phyloP scores from a whole-genome alignment of 257 asterid genomes.

The Fraxinus cuspidata region DNA sequence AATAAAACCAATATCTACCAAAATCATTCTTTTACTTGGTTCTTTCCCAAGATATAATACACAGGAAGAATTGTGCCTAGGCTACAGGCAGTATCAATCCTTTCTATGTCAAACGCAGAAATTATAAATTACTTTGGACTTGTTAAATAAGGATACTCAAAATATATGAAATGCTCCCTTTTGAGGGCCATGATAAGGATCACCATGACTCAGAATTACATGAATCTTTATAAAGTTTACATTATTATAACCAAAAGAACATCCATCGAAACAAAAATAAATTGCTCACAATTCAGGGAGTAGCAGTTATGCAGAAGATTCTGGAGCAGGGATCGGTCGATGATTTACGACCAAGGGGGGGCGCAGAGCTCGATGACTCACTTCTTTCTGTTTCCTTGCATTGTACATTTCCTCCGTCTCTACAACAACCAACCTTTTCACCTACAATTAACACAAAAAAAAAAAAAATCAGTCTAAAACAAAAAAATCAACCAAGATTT shows the following conservation, averaged over 20 bases:
- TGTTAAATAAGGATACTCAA: not conserved
- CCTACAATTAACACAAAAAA: conserved; percentile 24
- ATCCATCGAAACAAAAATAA: not conserved
- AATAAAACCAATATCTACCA: not conserved
- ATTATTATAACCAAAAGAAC: not conserved
- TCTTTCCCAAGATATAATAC: not conserved
- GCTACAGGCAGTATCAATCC: not conserved
- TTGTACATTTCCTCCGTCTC: conserved; percentile 81
- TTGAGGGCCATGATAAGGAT: not conserved
- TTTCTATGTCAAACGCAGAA: not conserved
- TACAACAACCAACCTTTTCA: conserved; percentile 64
- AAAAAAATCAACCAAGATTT: not conserved
- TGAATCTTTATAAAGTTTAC: not conserved
- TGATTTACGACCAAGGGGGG: conserved; percentile 58
- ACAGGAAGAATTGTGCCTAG: not conserved
- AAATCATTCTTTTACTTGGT: not conserved
- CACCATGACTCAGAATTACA: not conserved
- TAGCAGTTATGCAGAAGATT: conserved; percentile 32
- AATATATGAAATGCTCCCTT: not conserved
- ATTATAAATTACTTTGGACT: not conserved
- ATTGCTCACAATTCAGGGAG: conserved; percentile 27
- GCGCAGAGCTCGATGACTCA: conserved; percentile 44
- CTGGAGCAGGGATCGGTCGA: conserved; percentile 33
- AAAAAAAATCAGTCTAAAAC: not conserved
- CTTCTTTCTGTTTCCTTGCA: conserved; percentile 45